Percentiles rank a stretch among this genome's conserved stretches.
Conservation (phyloP, 2,329 filamentous ascomycete genomes). For the Monilinia laxa region DNA sequence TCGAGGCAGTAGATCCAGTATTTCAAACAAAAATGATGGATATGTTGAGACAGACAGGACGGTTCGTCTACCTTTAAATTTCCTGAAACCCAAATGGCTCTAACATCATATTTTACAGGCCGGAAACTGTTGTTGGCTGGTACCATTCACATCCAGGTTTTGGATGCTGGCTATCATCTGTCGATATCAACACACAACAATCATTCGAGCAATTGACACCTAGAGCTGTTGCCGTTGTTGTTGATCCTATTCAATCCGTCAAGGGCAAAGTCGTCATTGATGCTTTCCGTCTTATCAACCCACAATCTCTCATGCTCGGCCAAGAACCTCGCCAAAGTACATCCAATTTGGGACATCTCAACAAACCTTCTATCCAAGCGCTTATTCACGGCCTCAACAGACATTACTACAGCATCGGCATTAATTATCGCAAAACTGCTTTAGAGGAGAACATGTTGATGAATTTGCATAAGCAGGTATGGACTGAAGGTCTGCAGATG, state of each 20-base stretch:
- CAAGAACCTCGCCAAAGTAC: conserved; percentile 98
- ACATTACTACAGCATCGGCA: conserved; percentile 98
- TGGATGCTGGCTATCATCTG: conserved; percentile 97
- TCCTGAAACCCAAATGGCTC: conserved; percentile 9
- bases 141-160: conserved; percentile 99
- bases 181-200: conserved; percentile 99
- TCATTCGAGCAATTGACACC: conserved; percentile 99
- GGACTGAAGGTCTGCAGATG: conserved; percentile 97
- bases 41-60: conserved; percentile 95
- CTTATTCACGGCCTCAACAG: conserved; percentile 97
- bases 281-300: conserved; percentile 97
- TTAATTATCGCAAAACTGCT: conserved; percentile 96
- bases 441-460: conserved; percentile 99
- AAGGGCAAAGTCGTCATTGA: conserved; percentile 99
- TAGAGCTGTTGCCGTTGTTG: conserved; percentile 93
- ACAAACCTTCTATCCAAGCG: conserved; percentile 99
- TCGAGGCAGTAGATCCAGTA: conserved; percentile 96
- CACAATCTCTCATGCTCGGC: conserved; percentile 94
- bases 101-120: conserved; percentile 52
- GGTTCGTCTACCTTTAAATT: conserved; percentile 51
- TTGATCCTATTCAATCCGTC: conserved; percentile 98
- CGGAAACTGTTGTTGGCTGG: conserved; percentile 97
- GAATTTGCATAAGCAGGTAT: conserved; percentile 99
- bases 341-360: conserved; percentile 94
- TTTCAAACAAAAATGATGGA: conserved; percentile 99